Evolutionary conservation across 352 stramenopile genomes (phyloP), one percentile per base, ranked within the genome.

Genomic region (Phytopythium ostracodes): DNA sequence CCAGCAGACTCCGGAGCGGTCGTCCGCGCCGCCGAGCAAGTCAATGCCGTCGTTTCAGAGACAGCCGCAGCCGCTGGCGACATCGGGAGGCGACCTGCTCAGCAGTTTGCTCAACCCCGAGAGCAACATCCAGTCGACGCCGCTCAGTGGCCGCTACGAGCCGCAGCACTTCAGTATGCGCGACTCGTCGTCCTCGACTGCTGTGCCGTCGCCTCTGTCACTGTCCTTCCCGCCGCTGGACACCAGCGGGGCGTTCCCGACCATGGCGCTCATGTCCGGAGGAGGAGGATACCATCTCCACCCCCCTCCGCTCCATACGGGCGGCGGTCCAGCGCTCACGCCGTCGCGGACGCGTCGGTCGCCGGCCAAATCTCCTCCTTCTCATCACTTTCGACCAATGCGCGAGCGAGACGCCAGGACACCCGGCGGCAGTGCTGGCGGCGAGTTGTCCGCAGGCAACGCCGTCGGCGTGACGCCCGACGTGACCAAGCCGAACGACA

Each of bases 401-500:
- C 35, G 35, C 31, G 57, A 20, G 14, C 46, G 46, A 2, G 46
- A 52, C 46, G 46, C 46, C 8, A 25, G 46, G 8, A 33, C 46
- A 2, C 22, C 22, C 46, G 46, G 20, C 17, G n/a, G 14, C 38
- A 57, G 8, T 18, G 25, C 59, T 1, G 56, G 65, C 36, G 66
- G 73, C 15, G 66, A 72, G 8, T 18, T 56, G 18, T 29, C 60
- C 9, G 59, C 60, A n/a, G 56, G 60, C 2, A 77, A 73, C 56
- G 65, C 64, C 0, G 65, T 84, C 18, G 63, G 79, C 24, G 77
- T 92, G 35, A 72, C 71, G 0, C 83, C 83, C 5, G 79, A 90
- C 29, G 64, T 87, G 35, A 86, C 79, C 8, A 87, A 90, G 61
- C 76, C 80, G 2, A 92, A 90, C 60, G 79, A 89, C 24, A 92